A percentile compares a stretch with the other conserved stretches of the same genome.
Evolutionary conservation across 345 rosid genomes (phyloP).

Genomic region (Lepidium africanum): DNA sequence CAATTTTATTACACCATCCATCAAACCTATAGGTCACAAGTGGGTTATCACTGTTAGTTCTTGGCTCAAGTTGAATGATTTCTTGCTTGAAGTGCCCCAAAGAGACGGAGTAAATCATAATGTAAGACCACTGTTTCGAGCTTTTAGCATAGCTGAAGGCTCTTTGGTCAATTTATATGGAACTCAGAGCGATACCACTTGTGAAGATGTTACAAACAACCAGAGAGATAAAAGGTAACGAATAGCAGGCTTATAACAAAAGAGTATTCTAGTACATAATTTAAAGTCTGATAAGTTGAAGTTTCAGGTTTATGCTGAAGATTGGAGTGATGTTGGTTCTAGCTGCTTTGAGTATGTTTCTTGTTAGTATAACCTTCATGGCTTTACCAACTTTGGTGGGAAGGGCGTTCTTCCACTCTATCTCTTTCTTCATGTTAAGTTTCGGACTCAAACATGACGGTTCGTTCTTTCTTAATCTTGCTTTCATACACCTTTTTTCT

Average conservation of each 20-base stretch:
- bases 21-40: conserved; percentile 1
- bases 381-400: conserved; percentile 12
- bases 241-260: neutral
- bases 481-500: neutral
- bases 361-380: neutral
- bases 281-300: neutral
- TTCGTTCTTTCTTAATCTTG: neutral
- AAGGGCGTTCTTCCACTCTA: neutral
- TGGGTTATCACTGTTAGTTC: conserved; percentile 8
- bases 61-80: conserved; percentile 8
- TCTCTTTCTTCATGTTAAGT: neutral
- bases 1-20: neutral
- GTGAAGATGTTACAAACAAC: neutral
- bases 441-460: conserved; percentile 3
- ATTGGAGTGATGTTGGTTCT: conserved; percentile 7
- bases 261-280: neutral
- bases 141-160: conserved; percentile 11
- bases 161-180: neutral
- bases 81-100: conserved; percentile 9
- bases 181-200: neutral
- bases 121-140: neutral
- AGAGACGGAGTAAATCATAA: neutral
- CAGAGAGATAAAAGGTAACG: neutral
- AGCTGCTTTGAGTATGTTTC: conserved; percentile 4
- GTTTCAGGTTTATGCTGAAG: conserved; percentile 1